A percentile compares a stretch with the other conserved stretches of the same genome.
Evolutionary conservation across 176 grass and related monocot genomes (phyloP).

Genomic region (Oryza brachyantha): DNA sequence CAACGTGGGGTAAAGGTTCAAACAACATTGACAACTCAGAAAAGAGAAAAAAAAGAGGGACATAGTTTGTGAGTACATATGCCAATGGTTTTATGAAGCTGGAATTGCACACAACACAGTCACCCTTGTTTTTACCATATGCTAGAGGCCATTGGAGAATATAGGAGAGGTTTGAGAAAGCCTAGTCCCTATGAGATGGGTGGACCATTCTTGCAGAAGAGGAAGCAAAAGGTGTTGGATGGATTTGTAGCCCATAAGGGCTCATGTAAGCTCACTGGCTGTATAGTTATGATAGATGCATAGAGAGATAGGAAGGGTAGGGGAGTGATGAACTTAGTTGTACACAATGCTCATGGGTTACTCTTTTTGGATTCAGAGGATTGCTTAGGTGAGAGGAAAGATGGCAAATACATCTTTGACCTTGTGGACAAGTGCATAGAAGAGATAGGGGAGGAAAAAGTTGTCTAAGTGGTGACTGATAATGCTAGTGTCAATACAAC

Average conservation of each 20-base stretch:
- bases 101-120: neutral
- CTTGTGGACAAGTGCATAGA: neutral
- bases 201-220: conserved; percentile 9
- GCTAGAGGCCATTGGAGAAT: neutral
- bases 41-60: neutral
- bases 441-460: neutral
- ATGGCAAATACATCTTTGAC: neutral
- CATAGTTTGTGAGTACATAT: neutral
- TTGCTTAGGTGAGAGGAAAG: neutral
- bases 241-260: neutral
- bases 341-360: neutral
- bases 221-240: neutral
- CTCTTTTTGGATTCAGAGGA: neutral
- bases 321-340: too few relatives aligned
- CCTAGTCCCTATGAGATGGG: neutral
- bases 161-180: neutral
- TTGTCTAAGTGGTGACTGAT: conserved; percentile 4
- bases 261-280: neutral
- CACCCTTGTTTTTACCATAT: neutral
- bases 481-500: neutral
- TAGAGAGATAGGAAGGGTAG: neutral
- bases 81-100: neutral
- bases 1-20: neutral
- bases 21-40: neutral
- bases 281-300: neutral